phyloP scores from a whole-genome alignment of 345 rosid genomes.

The Hirschfeldia incana region DNA sequence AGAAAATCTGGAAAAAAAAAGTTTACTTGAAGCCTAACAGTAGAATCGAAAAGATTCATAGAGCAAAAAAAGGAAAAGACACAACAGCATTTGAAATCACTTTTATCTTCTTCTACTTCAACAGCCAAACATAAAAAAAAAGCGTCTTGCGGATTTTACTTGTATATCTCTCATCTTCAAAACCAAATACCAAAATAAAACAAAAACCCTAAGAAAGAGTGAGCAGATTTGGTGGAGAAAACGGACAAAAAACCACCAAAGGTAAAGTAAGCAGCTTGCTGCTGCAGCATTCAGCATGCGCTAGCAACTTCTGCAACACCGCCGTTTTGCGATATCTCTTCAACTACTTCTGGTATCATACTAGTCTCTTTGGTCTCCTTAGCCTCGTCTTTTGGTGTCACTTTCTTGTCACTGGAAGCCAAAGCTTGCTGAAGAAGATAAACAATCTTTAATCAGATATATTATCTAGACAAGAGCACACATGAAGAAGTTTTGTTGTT shows the following conservation, averaged over 20 bases:
- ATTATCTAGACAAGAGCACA: not conserved
- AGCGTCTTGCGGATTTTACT: not conserved
- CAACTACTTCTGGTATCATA: not conserved
- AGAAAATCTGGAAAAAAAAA: too few relatives aligned
- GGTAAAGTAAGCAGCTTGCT: not conserved
- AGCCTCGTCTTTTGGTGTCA: not conserved
- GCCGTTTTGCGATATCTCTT: conserved; percentile 8
- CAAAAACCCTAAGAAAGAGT: not conserved
- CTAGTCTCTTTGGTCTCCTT: conserved; percentile 9
- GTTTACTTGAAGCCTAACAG: not conserved
- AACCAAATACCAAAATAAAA: not conserved
- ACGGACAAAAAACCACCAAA: not conserved
- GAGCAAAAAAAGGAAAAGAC: not conserved
- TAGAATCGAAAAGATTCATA: not conserved
- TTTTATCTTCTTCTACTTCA: not conserved
- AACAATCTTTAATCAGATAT: not conserved
- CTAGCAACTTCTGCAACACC: conserved; percentile 10
- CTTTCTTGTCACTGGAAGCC: conserved; percentile 10
- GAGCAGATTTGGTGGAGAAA: not conserved
- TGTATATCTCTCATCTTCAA: not conserved
- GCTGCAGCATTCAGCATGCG: conserved; percentile 1
- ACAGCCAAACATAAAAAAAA: not conserved
- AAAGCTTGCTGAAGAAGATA: conserved; percentile 8
- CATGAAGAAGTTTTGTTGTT: not conserved
- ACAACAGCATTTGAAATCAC: not conserved